Percentiles rank a stretch among this genome's conserved stretches.
phyloP scores from a whole-genome alignment of 2,329 filamentous ascomycete genomes.

The Xylariaceae sp. region DNA sequence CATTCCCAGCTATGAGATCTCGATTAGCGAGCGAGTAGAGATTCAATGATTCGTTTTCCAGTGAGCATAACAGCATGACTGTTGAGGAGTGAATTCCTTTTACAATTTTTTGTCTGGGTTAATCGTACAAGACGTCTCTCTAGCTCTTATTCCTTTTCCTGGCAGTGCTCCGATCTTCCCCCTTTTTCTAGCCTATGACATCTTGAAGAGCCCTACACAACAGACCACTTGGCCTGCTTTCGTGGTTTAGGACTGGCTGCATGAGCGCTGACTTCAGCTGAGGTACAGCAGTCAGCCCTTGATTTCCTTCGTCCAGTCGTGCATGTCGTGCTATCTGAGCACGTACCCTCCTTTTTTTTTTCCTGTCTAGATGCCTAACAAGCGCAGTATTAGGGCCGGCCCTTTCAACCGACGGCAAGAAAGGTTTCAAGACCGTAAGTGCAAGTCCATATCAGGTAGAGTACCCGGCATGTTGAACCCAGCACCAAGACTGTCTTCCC shows the following conservation, averaged over 20 bases:
- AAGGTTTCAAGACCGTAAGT: constrained; percentile 25
- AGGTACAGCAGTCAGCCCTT: not conserved
- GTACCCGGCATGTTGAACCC: constrained; percentile 44
- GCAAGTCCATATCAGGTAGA: constrained; percentile 36
- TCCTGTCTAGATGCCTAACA: not conserved
- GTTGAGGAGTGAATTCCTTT: constrained; percentile 1
- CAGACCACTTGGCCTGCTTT: not conserved
- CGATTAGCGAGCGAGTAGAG: not conserved
- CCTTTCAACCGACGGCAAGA: constrained; percentile 1
- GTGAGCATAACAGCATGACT: not conserved
- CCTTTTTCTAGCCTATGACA: not conserved
- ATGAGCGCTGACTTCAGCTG: not conserved
- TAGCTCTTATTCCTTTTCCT: not conserved
- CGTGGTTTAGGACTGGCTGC: not conserved
- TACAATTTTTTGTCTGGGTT: not conserved
- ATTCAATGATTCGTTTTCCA: not conserved
- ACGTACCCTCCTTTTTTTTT: not conserved
- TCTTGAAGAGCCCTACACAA: not conserved
- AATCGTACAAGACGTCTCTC: constrained; percentile 2
- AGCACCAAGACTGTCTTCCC: constrained; percentile 31
- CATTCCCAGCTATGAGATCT: not conserved
- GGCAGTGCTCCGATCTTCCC: not conserved
- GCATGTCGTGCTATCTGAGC: not conserved
- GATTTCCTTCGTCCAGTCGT: not conserved
- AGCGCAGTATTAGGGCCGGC: constrained; percentile 1